Evolutionary conservation across 1,284 basidiomycete genomes (phyloP).

Genomic region (Irpex sp.): DNA sequence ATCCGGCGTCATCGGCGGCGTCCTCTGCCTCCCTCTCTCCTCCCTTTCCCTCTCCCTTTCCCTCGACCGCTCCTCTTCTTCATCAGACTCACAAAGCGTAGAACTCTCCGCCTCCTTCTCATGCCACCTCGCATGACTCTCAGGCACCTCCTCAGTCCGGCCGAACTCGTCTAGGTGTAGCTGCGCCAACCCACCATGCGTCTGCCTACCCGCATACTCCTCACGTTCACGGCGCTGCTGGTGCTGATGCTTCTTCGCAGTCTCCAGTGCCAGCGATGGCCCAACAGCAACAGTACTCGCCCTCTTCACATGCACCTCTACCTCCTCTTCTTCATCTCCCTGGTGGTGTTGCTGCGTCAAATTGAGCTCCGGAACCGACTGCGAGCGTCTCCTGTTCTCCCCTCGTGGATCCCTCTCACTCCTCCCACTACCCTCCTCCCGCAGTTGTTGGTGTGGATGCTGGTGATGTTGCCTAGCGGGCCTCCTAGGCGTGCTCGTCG

Average conservation of each 20-base stretch:
- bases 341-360: background rate
- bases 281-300: background rate
- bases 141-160: background rate
- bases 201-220: slow-evolving; percentile 25
- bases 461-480: too few relatives aligned
- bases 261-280: background rate
- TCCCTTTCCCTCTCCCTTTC: background rate
- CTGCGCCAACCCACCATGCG: slow-evolving; percentile 16
- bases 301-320: background rate
- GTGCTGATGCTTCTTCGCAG: background rate
- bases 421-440: too few relatives aligned
- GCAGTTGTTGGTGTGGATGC: too few relatives aligned
- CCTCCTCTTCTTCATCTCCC: background rate
- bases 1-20: slow-evolving; percentile 29
- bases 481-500: slow-evolving; percentile 1
- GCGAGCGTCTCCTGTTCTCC: slow-evolving; percentile 19
- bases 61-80: background rate
- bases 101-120: background rate
- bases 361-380: slow-evolving; percentile 16
- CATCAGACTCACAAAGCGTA: background rate
- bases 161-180: background rate
- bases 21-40: background rate
- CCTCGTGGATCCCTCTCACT: slow-evolving; percentile 2
- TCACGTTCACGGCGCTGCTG: too few relatives aligned
- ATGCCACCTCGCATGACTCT: background rate